These are phyloP conservation scores for Fusarium torreyae DNA, from an alignment of 2,329 filamentous ascomycete genomes.

Conservation along the genomic window DNA sequence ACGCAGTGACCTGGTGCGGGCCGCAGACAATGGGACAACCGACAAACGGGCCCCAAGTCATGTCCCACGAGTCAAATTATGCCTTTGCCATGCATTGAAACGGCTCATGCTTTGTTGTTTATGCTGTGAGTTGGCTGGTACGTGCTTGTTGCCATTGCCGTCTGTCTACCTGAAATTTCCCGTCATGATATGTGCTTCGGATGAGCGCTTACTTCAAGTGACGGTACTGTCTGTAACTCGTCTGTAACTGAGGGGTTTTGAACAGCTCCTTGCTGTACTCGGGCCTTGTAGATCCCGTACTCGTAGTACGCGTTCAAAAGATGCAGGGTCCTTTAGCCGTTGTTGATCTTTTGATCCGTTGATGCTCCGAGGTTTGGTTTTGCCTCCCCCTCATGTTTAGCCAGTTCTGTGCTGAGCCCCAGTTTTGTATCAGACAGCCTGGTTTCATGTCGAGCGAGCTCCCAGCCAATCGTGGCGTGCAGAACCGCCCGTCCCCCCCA, in stretches of 20 bases:
- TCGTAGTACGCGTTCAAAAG: slow-evolving; percentile 32
- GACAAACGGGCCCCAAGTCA: slow-evolving; percentile 3
- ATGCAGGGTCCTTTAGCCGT: slow-evolving; percentile 25
- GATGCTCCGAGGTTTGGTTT: slow-evolving; percentile 12
- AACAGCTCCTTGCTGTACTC: neutral
- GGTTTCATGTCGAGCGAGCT: slow-evolving; percentile 35
- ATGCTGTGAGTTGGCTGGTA: slow-evolving; percentile 1
- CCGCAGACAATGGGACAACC: slow-evolving; percentile 8
- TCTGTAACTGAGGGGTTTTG: slow-evolving; percentile 21
- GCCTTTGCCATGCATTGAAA: slow-evolving; percentile 10
- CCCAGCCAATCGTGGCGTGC: slow-evolving; percentile 31
- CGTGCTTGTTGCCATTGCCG: too few relatives aligned
- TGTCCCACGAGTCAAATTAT: neutral
- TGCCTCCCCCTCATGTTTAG: slow-evolving; percentile 13
- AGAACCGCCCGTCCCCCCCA: slow-evolving; percentile 17
- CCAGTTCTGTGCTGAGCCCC: slow-evolving; percentile 1
- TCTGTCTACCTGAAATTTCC: too few relatives aligned
- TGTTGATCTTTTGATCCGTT: slow-evolving; percentile 6
- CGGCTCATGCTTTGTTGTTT: slow-evolving; percentile 5
- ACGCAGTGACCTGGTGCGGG: slow-evolving; percentile 20
- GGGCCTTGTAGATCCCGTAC: slow-evolving; percentile 18
- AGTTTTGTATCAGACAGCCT: slow-evolving; percentile 40
- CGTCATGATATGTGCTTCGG: neutral
- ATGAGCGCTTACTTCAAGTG: slow-evolving; percentile 21
- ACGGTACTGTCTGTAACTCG: slow-evolving; percentile 14